Evolutionary conservation across 495 filamentous ascomycete species (phyloP), one percentile per base, ranked within the genome.

Genomic region (Monascus purpureus): DNA sequence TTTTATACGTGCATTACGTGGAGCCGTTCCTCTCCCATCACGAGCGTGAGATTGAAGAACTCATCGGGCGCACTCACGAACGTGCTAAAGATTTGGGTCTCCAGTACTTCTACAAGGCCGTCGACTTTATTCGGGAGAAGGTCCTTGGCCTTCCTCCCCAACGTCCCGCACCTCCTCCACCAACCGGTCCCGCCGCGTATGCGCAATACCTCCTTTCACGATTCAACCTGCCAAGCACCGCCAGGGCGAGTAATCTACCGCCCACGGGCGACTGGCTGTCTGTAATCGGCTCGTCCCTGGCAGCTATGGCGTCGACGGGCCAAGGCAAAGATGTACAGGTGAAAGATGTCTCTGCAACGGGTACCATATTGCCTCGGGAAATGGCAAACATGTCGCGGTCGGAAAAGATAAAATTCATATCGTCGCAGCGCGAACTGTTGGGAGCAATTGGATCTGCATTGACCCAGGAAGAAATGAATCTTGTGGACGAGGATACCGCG

Each of bases 11-110:
- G 45, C 63, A 68, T 20, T 77, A 94, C 52, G 67, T 99, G 37
- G 72, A 92, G 48, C 90, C 92, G 2, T 92, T 85, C 61, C 74
- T 99, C 30, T 61, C 70, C 31, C 71, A 86, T 20, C 87, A 99
- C 50, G 90, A 99, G 53, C 55, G 63, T 12, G 73, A 85, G 37
- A 96, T 97, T 55, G 90, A 97, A 38, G 74, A 80, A 22, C 75
- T 93, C 41, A 95, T 96, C 52, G 75, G 75, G 37, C 69, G 70
- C 32, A 67, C 72, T 17, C 86, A 94, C 45, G 90, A 92, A 38
- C 73, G 75, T 25, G 76, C 82, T 38, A 81, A 75, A 49, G 64
- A 72, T 7, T 74, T 83, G 6, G 90, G 88, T 4, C 63, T 93
- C 19, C 63, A 73, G 37, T 93, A 92, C 52, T 60, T 94, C 40